These are phyloP conservation scores for Ligustrum vulgare DNA, from an alignment of 257 asterid genomes.

Conservation along the genomic window DNA sequence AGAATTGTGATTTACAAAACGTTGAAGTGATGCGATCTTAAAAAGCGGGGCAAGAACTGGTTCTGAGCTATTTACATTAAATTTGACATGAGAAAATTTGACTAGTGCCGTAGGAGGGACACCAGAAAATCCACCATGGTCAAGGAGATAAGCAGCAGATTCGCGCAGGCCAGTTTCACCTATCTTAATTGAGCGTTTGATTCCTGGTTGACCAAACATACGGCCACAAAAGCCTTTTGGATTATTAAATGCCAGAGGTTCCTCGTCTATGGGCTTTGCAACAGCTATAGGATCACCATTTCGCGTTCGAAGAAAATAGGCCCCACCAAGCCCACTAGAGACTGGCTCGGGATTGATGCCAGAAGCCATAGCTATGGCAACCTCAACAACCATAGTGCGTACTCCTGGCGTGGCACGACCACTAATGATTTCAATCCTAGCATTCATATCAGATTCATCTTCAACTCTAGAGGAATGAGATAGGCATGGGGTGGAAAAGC, in stretches of 20 bases:
- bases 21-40: conserved; percentile 81
- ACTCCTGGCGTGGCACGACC: conserved; percentile 69
- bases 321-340: conserved; percentile 91
- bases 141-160: conserved; percentile 91
- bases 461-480: conserved; percentile 45
- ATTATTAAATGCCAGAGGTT: conserved; percentile 87
- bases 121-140: conserved; percentile 74
- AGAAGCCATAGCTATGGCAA: conserved; percentile 81
- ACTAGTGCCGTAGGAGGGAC: conserved; percentile 93
- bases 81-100: conserved; percentile 63
- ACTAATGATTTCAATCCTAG: conserved; percentile 71
- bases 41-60: conserved; percentile 37
- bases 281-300: conserved; percentile 71
- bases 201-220: conserved; percentile 88
- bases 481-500: conserved; percentile 86
- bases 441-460: conserved; percentile 40
- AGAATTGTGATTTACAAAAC: conserved; percentile 66
- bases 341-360: conserved; percentile 79
- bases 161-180: conserved; percentile 94
- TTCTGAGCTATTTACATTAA: conserved; percentile 47
- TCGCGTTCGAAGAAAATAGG: conserved; percentile 63
- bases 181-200: conserved; percentile 79
- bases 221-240: conserved; percentile 89
- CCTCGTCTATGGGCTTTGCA: conserved; percentile 94
- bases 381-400: conserved; percentile 76